These are phyloP conservation scores for Ramaria sp. DNA, from an alignment of 768 basidiomycete species.

Conservation along the genomic window DNA sequence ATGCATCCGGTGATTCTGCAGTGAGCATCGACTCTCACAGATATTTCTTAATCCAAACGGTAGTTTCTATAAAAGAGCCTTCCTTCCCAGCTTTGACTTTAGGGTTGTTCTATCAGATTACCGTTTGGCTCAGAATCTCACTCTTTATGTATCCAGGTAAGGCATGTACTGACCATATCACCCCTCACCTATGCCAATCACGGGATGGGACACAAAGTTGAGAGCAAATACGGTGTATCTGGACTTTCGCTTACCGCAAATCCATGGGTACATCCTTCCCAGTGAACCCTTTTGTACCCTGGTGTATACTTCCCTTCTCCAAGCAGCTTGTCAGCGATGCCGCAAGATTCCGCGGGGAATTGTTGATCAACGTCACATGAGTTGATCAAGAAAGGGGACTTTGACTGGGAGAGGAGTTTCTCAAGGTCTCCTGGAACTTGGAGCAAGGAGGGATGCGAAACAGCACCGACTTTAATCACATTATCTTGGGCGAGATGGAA, in stretches of 20 bases:
- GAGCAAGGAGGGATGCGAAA: conserved; percentile 8
- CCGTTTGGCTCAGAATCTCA: too few relatives aligned
- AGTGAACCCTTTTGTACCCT: conserved; percentile 12
- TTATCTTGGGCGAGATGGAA: conserved; percentile 11
- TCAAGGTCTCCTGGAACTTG: conserved; percentile 7
- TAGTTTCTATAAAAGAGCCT: conserved; percentile 11
- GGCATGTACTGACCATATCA: conserved; percentile 14
- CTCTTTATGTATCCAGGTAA: too few relatives aligned
- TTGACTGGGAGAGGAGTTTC: conserved; percentile 20
- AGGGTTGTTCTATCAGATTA: conserved; percentile 10
- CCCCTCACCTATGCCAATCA: conserved; percentile 8
- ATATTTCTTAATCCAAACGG: conserved; percentile 14
- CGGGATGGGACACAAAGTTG: neutral
- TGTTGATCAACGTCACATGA: conserved; percentile 27
- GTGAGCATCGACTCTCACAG: conserved; percentile 4
- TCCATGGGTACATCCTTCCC: conserved; percentile 16
- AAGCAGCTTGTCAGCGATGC: conserved; percentile 13
- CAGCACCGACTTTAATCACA: conserved; percentile 5
- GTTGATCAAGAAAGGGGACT: conserved; percentile 57
- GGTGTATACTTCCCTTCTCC: conserved; percentile 14
- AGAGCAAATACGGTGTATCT: neutral
- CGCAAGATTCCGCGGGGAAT: conserved; percentile 13
- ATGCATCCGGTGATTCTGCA: neutral
- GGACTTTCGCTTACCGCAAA: conserved; percentile 15
- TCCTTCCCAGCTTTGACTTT: conserved; percentile 13